A percentile compares a stretch with the other conserved stretches of the same genome.
Conservation (phyloP, 2,329 filamentous ascomycete species). For the Botrytis fabae region DNA sequence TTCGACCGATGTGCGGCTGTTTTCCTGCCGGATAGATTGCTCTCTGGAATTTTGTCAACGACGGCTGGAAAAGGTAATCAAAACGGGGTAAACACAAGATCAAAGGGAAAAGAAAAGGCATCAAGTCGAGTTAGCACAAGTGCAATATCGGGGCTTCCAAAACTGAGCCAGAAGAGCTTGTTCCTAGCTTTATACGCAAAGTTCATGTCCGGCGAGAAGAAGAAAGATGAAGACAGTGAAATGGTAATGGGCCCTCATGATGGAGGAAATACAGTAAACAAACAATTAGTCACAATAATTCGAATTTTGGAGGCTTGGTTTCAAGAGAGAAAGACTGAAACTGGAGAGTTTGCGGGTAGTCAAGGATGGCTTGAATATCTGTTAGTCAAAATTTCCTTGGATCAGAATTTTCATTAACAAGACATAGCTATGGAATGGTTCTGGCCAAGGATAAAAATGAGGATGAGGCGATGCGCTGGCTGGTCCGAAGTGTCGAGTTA, state of each 20-base stretch:
- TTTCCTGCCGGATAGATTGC: slow-evolving; percentile 77
- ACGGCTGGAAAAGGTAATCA: slow-evolving; percentile 42
- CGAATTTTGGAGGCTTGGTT: slow-evolving; percentile 82
- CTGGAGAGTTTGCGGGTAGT: slow-evolving; percentile 60
- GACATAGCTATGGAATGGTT: slow-evolving; percentile 75
- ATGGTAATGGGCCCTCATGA: slow-evolving; percentile 96
- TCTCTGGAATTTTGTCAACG: slow-evolving; percentile 62
- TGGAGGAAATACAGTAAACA: slow-evolving; percentile 79
- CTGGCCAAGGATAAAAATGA: slow-evolving; percentile 90
- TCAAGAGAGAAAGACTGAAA: slow-evolving; percentile 57
- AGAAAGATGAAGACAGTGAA: slow-evolving; percentile 93
- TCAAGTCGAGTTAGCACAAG: slow-evolving; percentile 24
- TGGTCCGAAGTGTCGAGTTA: slow-evolving; percentile 83
- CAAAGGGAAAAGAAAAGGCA: slow-evolving; percentile 61
- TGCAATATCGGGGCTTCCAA: slow-evolving; percentile 47
- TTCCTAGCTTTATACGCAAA: slow-evolving; percentile 93
- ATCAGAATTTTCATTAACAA: slow-evolving; percentile 27
- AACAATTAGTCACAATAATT: slow-evolving; percentile 75
- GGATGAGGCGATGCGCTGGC: slow-evolving; percentile 76
- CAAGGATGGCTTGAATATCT: slow-evolving; percentile 95
- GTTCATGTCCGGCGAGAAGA: slow-evolving; percentile 90
- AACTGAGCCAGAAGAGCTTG: slow-evolving; percentile 83
- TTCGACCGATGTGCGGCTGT: slow-evolving; percentile 91
- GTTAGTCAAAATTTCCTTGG: slow-evolving; percentile 42
- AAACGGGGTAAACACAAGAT: slow-evolving; percentile 49